Evolutionary conservation across 306 rosid species (phyloP).

Genomic region (Datisca glomerata): DNA sequence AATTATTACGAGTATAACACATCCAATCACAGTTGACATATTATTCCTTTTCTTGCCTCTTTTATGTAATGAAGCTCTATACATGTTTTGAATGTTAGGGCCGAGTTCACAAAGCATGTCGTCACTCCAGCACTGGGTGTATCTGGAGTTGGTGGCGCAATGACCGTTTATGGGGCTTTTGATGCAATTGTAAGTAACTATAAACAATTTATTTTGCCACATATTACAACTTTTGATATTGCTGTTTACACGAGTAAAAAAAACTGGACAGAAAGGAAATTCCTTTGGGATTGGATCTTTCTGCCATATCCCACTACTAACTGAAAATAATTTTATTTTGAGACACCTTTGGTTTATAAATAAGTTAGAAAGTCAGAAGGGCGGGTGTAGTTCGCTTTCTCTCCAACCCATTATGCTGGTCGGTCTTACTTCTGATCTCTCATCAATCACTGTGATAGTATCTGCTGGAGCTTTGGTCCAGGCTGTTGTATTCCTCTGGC

Average conservation of each 20-base stretch:
- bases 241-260: too few relatives aligned
- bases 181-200: conserved; percentile 80
- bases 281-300: too few relatives aligned
- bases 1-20: conserved; percentile 12
- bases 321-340: too few relatives aligned
- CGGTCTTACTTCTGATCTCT: conserved; percentile 81
- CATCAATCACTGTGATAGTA: conserved; percentile 61
- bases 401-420: too few relatives aligned
- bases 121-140: conserved; percentile 77
- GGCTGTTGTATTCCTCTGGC: conserved; percentile 43
- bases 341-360: too few relatives aligned
- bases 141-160: conserved; percentile 89
- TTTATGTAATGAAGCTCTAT: conserved; percentile 9
- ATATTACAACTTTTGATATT: too few relatives aligned
- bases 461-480: conserved; percentile 53
- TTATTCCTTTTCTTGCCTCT: conserved; percentile 11
- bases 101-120: conserved; percentile 64
- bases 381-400: too few relatives aligned
- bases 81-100: conserved; percentile 36
- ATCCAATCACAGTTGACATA: conserved; percentile 7
- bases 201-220: not conserved
- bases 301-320: too few relatives aligned
- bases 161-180: conserved; percentile 91
- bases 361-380: too few relatives aligned
- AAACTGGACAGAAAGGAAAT: too few relatives aligned